Conservation (phyloP, 352 stramenopile species). For the Blastocystis sp. region DNA sequence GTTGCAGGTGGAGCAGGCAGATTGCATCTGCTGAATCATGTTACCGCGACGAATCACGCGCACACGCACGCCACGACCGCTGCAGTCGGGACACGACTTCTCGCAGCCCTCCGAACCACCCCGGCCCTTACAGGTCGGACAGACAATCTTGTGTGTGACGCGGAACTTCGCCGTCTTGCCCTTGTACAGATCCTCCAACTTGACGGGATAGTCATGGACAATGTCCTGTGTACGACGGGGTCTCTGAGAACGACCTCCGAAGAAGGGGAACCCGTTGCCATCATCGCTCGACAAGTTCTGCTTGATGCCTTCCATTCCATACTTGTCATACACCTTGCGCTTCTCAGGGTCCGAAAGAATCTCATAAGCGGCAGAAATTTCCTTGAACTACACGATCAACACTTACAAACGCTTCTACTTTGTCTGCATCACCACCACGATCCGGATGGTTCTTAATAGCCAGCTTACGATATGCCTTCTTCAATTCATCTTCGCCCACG, state of each 20-base stretch:
- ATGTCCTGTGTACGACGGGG: conserved; percentile 85
- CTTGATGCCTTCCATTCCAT: conserved; percentile 91
- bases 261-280: conserved; percentile 76
- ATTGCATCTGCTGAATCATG: conserved; percentile 95
- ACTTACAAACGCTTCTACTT: conserved; percentile 66
- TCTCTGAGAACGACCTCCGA: conserved; percentile 68
- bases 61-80: conserved; percentile 82
- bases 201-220: conserved; percentile 84
- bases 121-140: conserved; percentile 71
- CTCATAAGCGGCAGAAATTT: conserved; percentile 85
- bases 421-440: conserved; percentile 91
- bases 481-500: conserved; percentile 71
- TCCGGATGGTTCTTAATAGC: conserved; percentile 88
- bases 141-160: conserved; percentile 85
- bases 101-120: conserved; percentile 81
- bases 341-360: conserved; percentile 84
- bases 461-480: conserved; percentile 78
- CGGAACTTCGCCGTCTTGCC: conserved; percentile 93
- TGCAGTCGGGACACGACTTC: conserved; percentile 81
- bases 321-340: conserved; percentile 79
- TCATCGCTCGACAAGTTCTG: conserved; percentile 68
- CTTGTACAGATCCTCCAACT: conserved; percentile 95
- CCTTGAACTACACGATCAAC: conserved; percentile 69
- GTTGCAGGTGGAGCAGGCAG: conserved; percentile 79
- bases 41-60: conserved; percentile 89